Evolutionary conservation across 1,284 basidiomycete species (phyloP), one percentile per base, ranked within the genome.

Genomic region (Lentinus polychrous): DNA sequence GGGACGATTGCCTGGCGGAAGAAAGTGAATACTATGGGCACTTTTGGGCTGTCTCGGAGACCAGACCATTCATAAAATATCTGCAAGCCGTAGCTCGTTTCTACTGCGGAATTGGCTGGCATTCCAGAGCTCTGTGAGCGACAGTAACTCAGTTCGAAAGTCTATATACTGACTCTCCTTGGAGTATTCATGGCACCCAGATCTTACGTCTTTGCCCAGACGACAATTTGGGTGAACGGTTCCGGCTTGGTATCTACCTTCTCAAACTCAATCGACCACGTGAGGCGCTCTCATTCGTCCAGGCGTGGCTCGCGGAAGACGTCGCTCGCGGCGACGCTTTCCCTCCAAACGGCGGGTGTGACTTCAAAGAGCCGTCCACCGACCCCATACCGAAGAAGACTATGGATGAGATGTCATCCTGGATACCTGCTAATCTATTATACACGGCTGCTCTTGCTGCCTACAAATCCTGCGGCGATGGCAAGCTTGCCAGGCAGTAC

Each of bases 51-150:
- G 53, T 72, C 8, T 15, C 70, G 2, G 65, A 67, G 50, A 72
- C 72, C 2, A 60, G 72, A 2, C 72, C 71, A 0, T 74, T 73
- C 52, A 73, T 74, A 67, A 68, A 71, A 10, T 60, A 72, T 3
- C 56, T 72, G 1, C 66, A 68, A 45, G 67, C 66, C 2, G 59
- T 68, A 17, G 66, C 68, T 2, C 58, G 66, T 0, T 40, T 67
- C 1, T 65, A 66, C 37, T 65, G 67, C 48, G 63, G 69, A 42
- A 58, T 56, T 4, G 56, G 57, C 24, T 55, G 60, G 33, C 70
- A 61, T 46, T 50, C 57, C 5, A 62, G 69, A 48, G 62, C 67
- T 22, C 65, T 65, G 72, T 73, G 50, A 38, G 69, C 61, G 2
- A 24, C 24, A 15, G 11, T 33, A n/a, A n/a, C 7, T 22, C 35